Evolutionary conservation across 495 filamentous ascomycete species (phyloP).

Genomic region (Chaetomium cochliodes): DNA sequence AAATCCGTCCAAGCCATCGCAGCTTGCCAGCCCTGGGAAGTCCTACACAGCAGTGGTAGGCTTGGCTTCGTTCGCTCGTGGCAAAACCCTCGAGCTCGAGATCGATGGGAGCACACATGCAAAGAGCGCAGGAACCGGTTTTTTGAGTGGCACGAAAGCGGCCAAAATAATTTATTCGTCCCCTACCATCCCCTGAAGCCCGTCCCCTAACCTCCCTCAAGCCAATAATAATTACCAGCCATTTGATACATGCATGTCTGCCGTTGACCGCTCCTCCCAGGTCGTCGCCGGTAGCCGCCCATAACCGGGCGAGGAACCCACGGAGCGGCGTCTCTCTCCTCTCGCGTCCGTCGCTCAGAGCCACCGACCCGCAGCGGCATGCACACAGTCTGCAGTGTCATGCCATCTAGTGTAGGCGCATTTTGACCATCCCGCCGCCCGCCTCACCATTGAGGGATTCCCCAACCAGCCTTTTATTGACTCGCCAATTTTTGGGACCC

Average conservation of each 20-base stretch:
- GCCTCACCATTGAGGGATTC: background rate
- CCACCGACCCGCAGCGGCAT: background rate
- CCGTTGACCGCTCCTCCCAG: background rate
- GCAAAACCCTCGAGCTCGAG: too few species aligned
- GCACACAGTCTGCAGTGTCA: constrained; percentile 2
- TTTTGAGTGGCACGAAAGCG: background rate
- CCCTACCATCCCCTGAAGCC: background rate
- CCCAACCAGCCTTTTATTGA: constrained; percentile 13
- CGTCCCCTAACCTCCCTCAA: background rate
- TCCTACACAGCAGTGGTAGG: too few species aligned
- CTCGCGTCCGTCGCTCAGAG: background rate
- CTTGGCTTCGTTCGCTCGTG: too few species aligned
- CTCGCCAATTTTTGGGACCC: constrained; percentile 5
- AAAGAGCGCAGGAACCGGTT: background rate
- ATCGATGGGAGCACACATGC: background rate
- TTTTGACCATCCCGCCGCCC: background rate
- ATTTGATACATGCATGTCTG: constrained; percentile 7
- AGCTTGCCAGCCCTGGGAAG: too few species aligned
- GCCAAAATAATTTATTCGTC: background rate
- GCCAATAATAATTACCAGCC: background rate
- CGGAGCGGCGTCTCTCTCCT: background rate
- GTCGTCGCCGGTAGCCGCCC: background rate
- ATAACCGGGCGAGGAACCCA: background rate
- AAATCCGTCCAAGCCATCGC: too few species aligned
- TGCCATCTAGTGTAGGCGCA: too few species aligned